Base-by-base conservation (phyloP, 495 filamentous ascomycete genomes). In the Daldinia vernicosa region DNA sequence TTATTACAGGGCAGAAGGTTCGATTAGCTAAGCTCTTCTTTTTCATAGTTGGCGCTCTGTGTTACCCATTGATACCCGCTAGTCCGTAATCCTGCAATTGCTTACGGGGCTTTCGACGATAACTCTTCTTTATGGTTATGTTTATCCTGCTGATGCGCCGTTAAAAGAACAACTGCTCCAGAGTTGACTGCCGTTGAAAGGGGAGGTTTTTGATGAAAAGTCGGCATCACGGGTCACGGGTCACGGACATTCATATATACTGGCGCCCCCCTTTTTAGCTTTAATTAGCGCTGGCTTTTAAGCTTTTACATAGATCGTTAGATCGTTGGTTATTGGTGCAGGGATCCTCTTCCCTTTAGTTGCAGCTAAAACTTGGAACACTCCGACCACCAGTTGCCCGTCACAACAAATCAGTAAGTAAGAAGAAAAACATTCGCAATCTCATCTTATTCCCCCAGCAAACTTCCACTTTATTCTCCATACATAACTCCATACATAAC, bases 401-500 rank as follows among this genome's bases (percentile, higher is more conserved):
- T 47, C 71, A 74, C 63, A 74, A 74, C 71, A 71, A 71, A 74
- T 52, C 35, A 57, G 62, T 74, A 37, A 70, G 67, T 74, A 63
- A 45, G 27, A 24, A 72, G 37, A 65, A 64, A 40, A 72, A 68
- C 65, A 68, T 43, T 60, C 27, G 47, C 47, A 28, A 33, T 47
- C 50, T 60, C 60, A 55, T 69, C 56, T 54, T n/a, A n/a, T n/a
- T 56, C 40, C 53, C 19, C 17, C 52, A 53, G 22, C 52, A 45
- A 24, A n/a, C 17, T 43, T 60, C 56, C 22, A 4, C n/a, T n/a
- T n/a, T n/a, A 19, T 54, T 22, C 47, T 47, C 30, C 33, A 43
- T 50, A 47, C 45, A 56, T 35, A 35, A 35, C 27, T 28, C 19
- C 50, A 62, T 54, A 69, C 54, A 63, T 69, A 54, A 56, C 33